Evolutionary conservation across 306 rosid species (phyloP), one percentile per base, ranked within the genome.

Genomic region (Sesbania bispinosa): DNA sequence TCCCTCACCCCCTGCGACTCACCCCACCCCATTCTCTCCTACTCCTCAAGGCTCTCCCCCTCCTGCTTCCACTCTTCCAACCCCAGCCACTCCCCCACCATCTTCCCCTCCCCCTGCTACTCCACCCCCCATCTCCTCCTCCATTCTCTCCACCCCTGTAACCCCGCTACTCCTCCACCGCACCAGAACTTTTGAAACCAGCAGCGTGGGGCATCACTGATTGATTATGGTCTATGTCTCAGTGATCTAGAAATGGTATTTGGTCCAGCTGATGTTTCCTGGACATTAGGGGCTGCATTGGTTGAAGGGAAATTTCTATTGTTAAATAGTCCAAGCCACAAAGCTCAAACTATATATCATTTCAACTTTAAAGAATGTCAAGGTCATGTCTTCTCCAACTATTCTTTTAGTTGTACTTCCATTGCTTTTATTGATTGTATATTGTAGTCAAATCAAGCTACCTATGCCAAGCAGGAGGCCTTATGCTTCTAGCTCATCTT

Each of bases 271-370:
- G 96, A 88, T 74, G 74, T 88, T 71, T 85, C 96, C 39, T 92
- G 98, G 96, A 92, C 98, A 36, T 61, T 89, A 78, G 96, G 98
- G 72, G 98, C 92, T 60, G 92, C 92, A 26, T 52, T 92, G 75
- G 78, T 88, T 36, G 96, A 89, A 83, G 90, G 90, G 10, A 69
- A 79, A 36, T 79, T 71, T 73, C 29, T 80, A 15, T 81, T 85
- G 85, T 62, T 63, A 36, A 73, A 81, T 68, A 30, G 54, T 39
- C 20, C 74, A 42, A 43, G 53, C 67, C 63, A 6, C 73, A 70
- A 69, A 61, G 50, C 74, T 39, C 79, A 74, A 61, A 38, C 35
- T 52, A 45, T n/a, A n/a, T n/a, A n/a, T 84, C 42, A 63, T 53
- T 77, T 86, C 79, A 16, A 60, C 75, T 62, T 48, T 70, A 15